A percentile compares a stretch with the other conserved stretches of the same genome.
These are phyloP conservation scores for Loxodes magnus DNA, from an alignment of 73 alveolate species.

Conservation along the genomic window DNA sequence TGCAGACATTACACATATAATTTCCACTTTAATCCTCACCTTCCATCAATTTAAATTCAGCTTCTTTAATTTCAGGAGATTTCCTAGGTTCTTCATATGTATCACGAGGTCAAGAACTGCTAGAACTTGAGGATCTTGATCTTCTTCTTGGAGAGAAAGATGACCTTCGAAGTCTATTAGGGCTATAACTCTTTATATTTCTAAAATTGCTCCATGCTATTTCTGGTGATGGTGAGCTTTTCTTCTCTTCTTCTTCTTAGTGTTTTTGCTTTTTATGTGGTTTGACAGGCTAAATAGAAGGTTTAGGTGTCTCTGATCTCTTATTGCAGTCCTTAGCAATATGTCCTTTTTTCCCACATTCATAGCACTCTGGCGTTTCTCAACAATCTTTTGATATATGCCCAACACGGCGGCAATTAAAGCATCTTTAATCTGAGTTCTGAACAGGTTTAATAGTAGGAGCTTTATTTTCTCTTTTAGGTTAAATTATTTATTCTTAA, in stretches of 20 bases:
- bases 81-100: not conserved
- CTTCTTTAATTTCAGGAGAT: not conserved
- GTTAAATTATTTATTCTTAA: not conserved
- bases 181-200: too few species aligned
- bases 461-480: constrained; percentile 3
- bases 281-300: too few species aligned
- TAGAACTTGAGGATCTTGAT: not conserved
- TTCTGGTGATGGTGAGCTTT: too few species aligned
- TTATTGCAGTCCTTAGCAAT: constrained; percentile 5
- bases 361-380: constrained; percentile 13
- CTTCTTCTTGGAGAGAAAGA: not conserved
- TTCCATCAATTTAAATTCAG: constrained; percentile 1
- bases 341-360: constrained; percentile 8
- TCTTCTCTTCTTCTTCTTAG: too few species aligned
- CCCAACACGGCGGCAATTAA: constrained; percentile 29
- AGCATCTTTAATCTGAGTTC: constrained; percentile 16
- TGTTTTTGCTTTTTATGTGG: too few species aligned
- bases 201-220: too few species aligned
- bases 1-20: constrained; percentile 1
- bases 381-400: constrained; percentile 42
- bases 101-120: not conserved
- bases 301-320: not conserved
- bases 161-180: too few species aligned
- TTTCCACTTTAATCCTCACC: constrained; percentile 5
- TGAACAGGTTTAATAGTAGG: constrained; percentile 4